A percentile compares a stretch with the other conserved stretches of the same genome.
These are phyloP conservation scores for Lentinula raphanica DNA, from an alignment of 768 basidiomycete genomes.

Conservation along the genomic window DNA sequence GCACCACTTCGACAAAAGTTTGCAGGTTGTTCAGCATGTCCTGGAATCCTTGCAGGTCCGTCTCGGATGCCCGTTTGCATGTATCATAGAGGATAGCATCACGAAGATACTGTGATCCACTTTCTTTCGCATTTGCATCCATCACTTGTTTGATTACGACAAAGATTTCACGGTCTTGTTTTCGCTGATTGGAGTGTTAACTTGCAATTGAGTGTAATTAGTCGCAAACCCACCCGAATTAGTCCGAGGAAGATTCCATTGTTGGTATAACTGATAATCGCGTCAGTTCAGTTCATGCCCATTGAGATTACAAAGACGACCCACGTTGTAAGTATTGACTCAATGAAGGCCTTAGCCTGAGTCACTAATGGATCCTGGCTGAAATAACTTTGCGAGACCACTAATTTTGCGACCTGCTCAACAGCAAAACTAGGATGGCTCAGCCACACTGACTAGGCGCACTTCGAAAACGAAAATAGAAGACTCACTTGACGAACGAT, in stretches of 20 bases:
- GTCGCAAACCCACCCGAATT: constrained; percentile 42
- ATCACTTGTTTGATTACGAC: constrained; percentile 44
- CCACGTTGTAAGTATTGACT: constrained; percentile 44
- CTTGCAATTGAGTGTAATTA: not conserved
- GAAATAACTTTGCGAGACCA: constrained; percentile 41
- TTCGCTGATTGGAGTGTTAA: constrained; percentile 33
- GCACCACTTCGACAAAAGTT: constrained; percentile 52
- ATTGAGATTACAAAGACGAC: constrained; percentile 12
- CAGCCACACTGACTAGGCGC: not conserved
- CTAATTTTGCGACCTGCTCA: constrained; percentile 43
- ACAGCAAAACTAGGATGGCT: constrained; percentile 40
- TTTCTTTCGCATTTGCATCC: constrained; percentile 29
- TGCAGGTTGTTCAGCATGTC: constrained; percentile 52
- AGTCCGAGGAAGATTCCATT: constrained; percentile 54
- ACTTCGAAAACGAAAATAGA: not conserved
- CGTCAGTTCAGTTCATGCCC: not conserved
- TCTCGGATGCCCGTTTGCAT: constrained; percentile 41
- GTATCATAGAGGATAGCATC: constrained; percentile 56
- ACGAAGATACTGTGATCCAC: constrained; percentile 29
- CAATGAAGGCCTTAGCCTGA: constrained; percentile 54
- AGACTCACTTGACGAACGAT: constrained; percentile 46
- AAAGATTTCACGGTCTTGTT: constrained; percentile 44
- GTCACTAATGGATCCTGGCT: constrained; percentile 53
- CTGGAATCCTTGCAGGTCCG: constrained; percentile 46
- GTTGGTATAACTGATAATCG: constrained; percentile 42